Percentiles rank a stretch among this genome's conserved stretches.
These are phyloP conservation scores for Phialophora tarda DNA, from an alignment of 2,329 filamentous ascomycete species.

Conservation along the genomic window DNA sequence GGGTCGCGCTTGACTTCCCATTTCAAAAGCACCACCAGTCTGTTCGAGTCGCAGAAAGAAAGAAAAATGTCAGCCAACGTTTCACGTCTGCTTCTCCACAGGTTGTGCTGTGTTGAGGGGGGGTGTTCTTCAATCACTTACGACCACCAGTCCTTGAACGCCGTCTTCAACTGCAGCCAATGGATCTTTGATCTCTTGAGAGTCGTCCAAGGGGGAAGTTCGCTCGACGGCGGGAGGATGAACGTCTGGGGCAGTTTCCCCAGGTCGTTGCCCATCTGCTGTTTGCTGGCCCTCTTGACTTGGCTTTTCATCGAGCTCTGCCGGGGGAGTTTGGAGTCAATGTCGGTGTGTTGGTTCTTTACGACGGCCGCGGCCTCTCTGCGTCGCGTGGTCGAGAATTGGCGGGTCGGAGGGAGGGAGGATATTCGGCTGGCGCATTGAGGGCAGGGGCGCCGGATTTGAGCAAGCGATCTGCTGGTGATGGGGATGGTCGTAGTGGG, in stretches of 20 bases:
- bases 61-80: neutral
- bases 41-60: conserved; percentile 23
- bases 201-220: conserved; percentile 24
- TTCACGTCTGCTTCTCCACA: neutral
- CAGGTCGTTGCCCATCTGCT: conserved; percentile 29
- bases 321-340: conserved; percentile 14
- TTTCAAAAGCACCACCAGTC: conserved; percentile 27
- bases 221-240: conserved; percentile 21
- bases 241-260: conserved; percentile 32
- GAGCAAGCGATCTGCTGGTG: neutral
- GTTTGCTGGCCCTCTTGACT: conserved; percentile 20
- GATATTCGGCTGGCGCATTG: conserved; percentile 26
- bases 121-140: conserved; percentile 1
- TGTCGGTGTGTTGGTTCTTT: neutral
- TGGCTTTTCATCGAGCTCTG: conserved; percentile 22
- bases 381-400: conserved; percentile 26
- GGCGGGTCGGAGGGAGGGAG: conserved; percentile 19
- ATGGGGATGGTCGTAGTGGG: neutral
- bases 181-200: conserved; percentile 22
- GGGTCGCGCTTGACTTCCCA: conserved; percentile 29
- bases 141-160: conserved; percentile 25
- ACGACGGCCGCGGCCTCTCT: conserved; percentile 17
- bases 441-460: conserved; percentile 5
- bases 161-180: conserved; percentile 24
- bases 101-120: neutral